Percentiles rank a stretch among this genome's conserved stretches.
Conservation (phyloP, 805 yeast genomes). For the Tetrapisispora namnaoensis region DNA sequence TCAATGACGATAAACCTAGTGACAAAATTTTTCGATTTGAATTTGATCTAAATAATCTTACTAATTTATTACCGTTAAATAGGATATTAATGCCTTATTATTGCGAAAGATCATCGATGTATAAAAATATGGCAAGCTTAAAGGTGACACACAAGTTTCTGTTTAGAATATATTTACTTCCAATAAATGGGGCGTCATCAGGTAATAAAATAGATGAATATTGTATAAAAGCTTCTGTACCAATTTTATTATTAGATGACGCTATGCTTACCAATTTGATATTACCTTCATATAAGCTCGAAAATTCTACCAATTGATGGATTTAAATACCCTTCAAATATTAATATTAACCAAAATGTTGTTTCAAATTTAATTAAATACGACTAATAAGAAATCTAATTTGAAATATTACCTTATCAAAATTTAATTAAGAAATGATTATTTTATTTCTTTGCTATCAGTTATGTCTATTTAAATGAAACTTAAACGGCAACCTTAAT, state of each 20-base stretch:
- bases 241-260: constrained; percentile 10
- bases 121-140: constrained; percentile 4
- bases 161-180: constrained; percentile 3
- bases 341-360: no score
- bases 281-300: constrained; percentile 2
- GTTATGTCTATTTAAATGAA: neutral
- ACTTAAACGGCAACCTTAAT: neutral
- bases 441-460: no score
- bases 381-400: no score
- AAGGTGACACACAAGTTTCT: constrained; percentile 12
- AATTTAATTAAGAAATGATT: no score
- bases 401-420: no score
- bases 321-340: neutral
- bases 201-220: neutral
- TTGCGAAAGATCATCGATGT: constrained; percentile 8
- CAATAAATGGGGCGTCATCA: neutral
- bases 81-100: constrained; percentile 8
- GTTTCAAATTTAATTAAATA: no score
- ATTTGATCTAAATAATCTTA: neutral
- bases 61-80: neutral
- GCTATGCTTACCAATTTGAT: constrained; percentile 1
- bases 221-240: constrained; percentile 4
- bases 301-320: neutral
- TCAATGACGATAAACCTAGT: neutral
- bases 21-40: neutral